A percentile compares a stretch with the other conserved stretches of the same genome.
Evolutionary conservation across 116 monocot species (phyloP).

Genomic region (Trichopus zeylanicus): DNA sequence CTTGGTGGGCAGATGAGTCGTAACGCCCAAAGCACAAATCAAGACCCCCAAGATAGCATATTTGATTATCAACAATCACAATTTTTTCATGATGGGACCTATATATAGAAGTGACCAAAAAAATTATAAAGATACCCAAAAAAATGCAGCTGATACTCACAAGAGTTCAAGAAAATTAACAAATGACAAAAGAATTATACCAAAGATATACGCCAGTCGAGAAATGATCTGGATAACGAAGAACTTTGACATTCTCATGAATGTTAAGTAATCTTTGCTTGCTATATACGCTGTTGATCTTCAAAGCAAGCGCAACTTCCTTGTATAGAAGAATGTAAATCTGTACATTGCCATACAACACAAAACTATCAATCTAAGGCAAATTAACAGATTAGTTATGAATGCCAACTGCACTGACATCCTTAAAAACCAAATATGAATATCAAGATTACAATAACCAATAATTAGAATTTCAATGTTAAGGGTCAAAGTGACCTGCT

Average conservation of each 20-base stretch:
- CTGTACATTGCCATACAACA: slow-evolving; percentile 38
- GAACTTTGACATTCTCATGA: slow-evolving; percentile 96
- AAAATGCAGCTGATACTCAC: background rate
- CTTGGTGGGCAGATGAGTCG: slow-evolving; percentile 74
- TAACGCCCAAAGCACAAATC: slow-evolving; percentile 99
- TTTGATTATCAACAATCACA: slow-evolving; percentile 83
- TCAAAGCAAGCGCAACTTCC: slow-evolving; percentile 92
- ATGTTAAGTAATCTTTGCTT: slow-evolving; percentile 74
- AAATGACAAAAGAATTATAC: slow-evolving; percentile 25
- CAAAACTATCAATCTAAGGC: background rate
- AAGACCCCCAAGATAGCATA: slow-evolving; percentile 94
- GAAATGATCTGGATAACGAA: slow-evolving; percentile 98
- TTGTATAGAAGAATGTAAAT: slow-evolving; percentile 98
- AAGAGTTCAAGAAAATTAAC: too few relatives aligned
- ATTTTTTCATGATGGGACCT: slow-evolving; percentile 99
- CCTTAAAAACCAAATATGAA: too few relatives aligned
- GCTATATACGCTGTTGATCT: slow-evolving; percentile 93
- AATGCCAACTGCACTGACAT: too few relatives aligned
- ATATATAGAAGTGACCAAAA: too few relatives aligned
- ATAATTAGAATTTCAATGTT: too few relatives aligned
- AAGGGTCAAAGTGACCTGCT: too few relatives aligned
- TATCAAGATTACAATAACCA: too few relatives aligned
- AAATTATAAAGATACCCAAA: background rate
- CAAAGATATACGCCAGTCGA: slow-evolving; percentile 91
- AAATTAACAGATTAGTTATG: too few relatives aligned